Evolutionary conservation across 148 eudicot species (phyloP).

Genomic region (Chenopodium suecicum): DNA sequence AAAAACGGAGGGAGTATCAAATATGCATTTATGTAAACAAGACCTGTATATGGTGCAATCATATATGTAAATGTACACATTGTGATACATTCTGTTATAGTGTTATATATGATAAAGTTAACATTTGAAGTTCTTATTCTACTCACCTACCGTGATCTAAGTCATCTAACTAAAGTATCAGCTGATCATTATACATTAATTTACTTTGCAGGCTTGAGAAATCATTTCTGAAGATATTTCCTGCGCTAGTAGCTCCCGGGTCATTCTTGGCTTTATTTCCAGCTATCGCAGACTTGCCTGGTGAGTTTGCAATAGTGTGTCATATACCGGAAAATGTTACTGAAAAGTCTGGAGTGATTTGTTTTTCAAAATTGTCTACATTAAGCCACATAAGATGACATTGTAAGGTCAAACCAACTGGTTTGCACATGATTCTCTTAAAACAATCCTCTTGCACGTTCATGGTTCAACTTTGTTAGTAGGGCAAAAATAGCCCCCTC

Average conservation of each 20-base stretch:
- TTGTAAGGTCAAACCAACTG: background rate
- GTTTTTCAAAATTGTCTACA: background rate
- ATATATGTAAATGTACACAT: background rate
- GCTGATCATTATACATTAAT: constrained; percentile 9
- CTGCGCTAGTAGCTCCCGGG: constrained; percentile 77
- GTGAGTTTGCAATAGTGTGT: constrained; percentile 40
- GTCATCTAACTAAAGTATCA: background rate
- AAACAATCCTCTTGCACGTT: background rate
- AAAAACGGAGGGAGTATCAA: no score
- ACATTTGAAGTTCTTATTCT: background rate
- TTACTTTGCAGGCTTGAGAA: constrained; percentile 61
- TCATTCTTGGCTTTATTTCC: constrained; percentile 85
- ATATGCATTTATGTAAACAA: background rate
- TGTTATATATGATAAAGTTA: background rate
- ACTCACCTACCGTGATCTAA: background rate
- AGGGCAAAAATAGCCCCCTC: background rate
- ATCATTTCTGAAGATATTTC: constrained; percentile 61
- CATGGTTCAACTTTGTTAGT: background rate
- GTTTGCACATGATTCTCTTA: background rate
- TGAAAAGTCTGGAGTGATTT: background rate
- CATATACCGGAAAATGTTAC: background rate
- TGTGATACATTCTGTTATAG: background rate
- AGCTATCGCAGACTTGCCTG: constrained; percentile 84
- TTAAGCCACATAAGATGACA: background rate
- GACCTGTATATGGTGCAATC: background rate